Evolutionary conservation across 176 grass and related monocot species (phyloP).

Genomic region (Bonia amplexicaulis): DNA sequence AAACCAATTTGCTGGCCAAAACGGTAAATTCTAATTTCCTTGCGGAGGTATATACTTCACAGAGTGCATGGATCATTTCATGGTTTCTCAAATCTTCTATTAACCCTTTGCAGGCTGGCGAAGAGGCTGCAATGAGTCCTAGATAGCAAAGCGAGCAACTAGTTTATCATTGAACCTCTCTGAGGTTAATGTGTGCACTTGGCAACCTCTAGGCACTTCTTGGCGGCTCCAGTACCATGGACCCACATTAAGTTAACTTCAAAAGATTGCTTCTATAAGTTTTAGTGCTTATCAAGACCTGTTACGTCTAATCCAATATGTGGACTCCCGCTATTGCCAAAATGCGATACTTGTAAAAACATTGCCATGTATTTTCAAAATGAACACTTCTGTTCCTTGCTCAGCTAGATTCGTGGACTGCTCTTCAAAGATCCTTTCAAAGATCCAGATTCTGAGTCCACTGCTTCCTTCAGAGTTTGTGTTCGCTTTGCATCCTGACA

Average conservation of each 20-base stretch:
- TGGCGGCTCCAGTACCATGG: neutral
- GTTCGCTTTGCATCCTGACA: conserved; percentile 9
- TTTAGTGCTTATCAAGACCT: neutral
- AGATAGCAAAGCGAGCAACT: conserved; percentile 47
- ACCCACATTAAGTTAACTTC: conserved; percentile 9
- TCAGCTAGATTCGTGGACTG: neutral
- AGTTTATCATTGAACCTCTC: conserved; percentile 7
- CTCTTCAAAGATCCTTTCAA: neutral
- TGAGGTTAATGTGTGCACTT: neutral
- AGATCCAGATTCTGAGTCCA: neutral
- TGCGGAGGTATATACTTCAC: neutral
- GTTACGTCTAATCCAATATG: conserved; percentile 4
- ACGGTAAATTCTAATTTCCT: conserved; percentile 41
- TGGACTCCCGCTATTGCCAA: neutral
- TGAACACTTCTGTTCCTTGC: neutral
- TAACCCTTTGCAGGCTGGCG: conserved; percentile 39
- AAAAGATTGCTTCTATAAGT: conserved; percentile 21
- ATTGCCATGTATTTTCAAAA: neutral
- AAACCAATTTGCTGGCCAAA: conserved; percentile 59
- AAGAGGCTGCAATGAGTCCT: conserved; percentile 45
- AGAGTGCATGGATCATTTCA: neutral
- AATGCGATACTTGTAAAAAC: conserved; percentile 11
- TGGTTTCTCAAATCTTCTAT: conserved; percentile 22
- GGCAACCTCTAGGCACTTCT: conserved; percentile 10
- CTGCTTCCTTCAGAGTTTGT: neutral